These are phyloP conservation scores for Trifolium pratense DNA, from an alignment of 306 rosid genomes.

Conservation along the genomic window DNA sequence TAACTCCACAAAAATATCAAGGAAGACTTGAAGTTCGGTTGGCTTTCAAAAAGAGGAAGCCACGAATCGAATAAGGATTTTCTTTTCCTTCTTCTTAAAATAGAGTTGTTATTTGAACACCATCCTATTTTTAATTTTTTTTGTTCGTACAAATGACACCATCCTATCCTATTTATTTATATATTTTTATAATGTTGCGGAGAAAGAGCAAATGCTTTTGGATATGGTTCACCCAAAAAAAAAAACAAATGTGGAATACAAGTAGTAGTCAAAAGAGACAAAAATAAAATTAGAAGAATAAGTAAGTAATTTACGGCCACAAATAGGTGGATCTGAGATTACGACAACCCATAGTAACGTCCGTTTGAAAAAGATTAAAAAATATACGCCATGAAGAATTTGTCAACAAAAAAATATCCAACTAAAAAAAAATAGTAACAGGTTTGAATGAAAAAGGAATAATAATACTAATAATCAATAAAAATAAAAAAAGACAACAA, in stretches of 20 bases:
- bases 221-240: background rate
- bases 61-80: background rate
- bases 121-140: background rate
- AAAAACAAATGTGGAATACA: background rate
- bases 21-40: background rate
- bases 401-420: background rate
- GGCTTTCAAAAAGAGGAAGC: background rate
- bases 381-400: background rate
- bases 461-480: too few relatives aligned
- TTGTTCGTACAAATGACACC: too few relatives aligned
- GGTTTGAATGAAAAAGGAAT: background rate
- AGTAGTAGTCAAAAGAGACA: background rate
- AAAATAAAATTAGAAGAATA: background rate
- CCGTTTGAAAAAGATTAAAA: background rate
- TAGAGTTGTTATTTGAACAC: background rate
- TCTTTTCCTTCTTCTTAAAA: background rate
- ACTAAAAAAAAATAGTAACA: background rate
- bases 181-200: too few relatives aligned
- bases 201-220: too few relatives aligned
- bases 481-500: background rate
- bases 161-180: too few relatives aligned
- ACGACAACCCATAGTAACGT: conserved; percentile 14
- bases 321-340: conserved; percentile 8
- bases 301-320: conserved; percentile 5
- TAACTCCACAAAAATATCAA: too few relatives aligned